Percentiles rank a stretch among this genome's conserved stretches.
These are phyloP conservation scores for Cucumis sativus DNA, from an alignment of 306 rosid species.

Conservation along the genomic window DNA sequence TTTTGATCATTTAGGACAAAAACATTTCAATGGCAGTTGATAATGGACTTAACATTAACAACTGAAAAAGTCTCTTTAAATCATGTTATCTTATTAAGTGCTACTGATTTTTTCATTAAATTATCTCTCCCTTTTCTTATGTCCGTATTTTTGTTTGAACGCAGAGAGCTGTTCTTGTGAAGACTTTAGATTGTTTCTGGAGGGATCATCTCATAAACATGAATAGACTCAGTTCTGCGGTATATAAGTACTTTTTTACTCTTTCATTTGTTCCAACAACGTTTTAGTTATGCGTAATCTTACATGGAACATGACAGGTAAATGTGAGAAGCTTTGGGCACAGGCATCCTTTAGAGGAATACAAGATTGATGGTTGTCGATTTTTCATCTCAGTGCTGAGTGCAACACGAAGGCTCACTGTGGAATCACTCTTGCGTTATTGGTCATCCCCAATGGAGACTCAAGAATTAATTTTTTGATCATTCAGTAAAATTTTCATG, in stretches of 20 bases:
- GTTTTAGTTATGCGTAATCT: slow-evolving; percentile 16
- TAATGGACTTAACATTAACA: not conserved
- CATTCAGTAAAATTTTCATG: not conserved
- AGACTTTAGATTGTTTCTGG: slow-evolving; percentile 94
- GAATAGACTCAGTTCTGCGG: slow-evolving; percentile 95
- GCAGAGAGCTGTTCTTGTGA: slow-evolving; percentile 91
- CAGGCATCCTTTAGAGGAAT: slow-evolving; percentile 94
- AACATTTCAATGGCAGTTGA: not conserved
- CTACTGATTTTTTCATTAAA: not conserved
- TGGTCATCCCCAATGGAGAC: slow-evolving; percentile 92
- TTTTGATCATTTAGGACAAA: not conserved
- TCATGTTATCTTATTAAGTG: not conserved
- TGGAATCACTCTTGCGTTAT: slow-evolving; percentile 73
- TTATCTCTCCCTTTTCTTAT: not conserved
- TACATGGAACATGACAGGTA: slow-evolving; percentile 44
- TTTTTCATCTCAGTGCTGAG: slow-evolving; percentile 97
- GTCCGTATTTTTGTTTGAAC: slow-evolving; percentile 1
- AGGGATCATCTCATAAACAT: slow-evolving; percentile 96
- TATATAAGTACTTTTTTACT: slow-evolving; percentile 23
- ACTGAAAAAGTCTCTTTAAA: not conserved
- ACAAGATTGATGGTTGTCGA: slow-evolving; percentile 93
- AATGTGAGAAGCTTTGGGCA: slow-evolving; percentile 95
- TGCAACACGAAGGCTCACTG: slow-evolving; percentile 84
- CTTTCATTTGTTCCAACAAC: not conserved
- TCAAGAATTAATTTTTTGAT: slow-evolving; percentile 41